These are phyloP conservation scores for Fusarium sp. DNA, from an alignment of 2,329 filamentous ascomycete genomes.

Conservation along the genomic window DNA sequence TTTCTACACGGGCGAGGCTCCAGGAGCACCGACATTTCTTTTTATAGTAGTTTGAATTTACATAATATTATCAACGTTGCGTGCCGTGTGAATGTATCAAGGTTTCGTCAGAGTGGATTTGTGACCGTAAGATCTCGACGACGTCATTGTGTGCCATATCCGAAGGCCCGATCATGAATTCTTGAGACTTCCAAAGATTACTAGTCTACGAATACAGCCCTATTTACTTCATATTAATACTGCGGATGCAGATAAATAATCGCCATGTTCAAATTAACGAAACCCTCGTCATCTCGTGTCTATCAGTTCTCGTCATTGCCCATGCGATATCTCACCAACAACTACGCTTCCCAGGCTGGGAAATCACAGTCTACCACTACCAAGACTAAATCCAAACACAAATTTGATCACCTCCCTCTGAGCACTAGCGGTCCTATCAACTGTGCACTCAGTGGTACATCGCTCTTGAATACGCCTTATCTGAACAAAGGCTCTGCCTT, in stretches of 20 bases:
- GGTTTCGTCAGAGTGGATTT: conserved; percentile 39
- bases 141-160: conserved; percentile 29
- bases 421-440: conserved; percentile 53
- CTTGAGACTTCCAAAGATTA: neutral
- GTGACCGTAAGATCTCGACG: conserved; percentile 20
- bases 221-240: conserved; percentile 8
- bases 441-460: conserved; percentile 53
- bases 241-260: neutral
- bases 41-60: neutral
- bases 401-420: conserved; percentile 51
- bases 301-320: conserved; percentile 5
- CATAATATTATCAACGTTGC: neutral
- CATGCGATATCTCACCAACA: conserved; percentile 6
- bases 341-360: conserved; percentile 27
- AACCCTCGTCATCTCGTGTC: conserved; percentile 1
- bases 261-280: conserved; percentile 19
- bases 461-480: conserved; percentile 52
- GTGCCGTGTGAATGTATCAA: conserved; percentile 5
- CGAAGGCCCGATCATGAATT: conserved; percentile 5
- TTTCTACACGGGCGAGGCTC: conserved; percentile 63
- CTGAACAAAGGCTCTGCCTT: conserved; percentile 89
- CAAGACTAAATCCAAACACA: conserved; percentile 41
- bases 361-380: conserved; percentile 38
- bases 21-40: conserved; percentile 61
- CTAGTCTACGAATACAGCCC: neutral